Evolutionary conservation across 1,284 basidiomycete species (phyloP), one percentile per base, ranked within the genome.

Genomic region (Leccinum subrobustum): DNA sequence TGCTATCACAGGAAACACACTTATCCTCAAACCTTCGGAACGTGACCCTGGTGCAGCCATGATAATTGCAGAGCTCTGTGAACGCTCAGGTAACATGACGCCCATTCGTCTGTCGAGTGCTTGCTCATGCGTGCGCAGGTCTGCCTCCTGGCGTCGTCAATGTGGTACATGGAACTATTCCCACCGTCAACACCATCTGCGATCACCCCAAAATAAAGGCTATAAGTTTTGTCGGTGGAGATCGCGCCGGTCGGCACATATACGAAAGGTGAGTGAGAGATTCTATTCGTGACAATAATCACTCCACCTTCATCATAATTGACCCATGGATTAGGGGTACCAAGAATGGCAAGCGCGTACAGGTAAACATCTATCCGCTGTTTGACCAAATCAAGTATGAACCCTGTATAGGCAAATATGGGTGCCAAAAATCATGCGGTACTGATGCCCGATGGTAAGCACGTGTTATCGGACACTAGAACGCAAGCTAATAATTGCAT

Each of bases 401-500:
- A 54, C 51, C 35, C 1, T 51, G 6, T 44, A 37, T 73, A 88
- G 84, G 91, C 93, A 35, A 98, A 98, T 73, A 77, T 98, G 73
- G 96, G 96, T 31, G 96, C 96, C 42, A 99, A 99, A 81, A 99
- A 98, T 73, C 96, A 98, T 75, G 93, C 88, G 54, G 87, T 98
- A 54, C 76, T 98, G 66, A 95, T 98, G 92, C 93, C 95, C 29
- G 96, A 98, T 75, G 92, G 92, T 93, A 61, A 59, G 77, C 66
- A 14, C 33, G 44, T 42, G 37, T 56, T 16, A 42, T 29, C 42
- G 27, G 52, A 50, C 54, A 25, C n/a, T 62, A 18, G 7, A 52
- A 31, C 47, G 16, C 52, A 58, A n/a, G 60, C 11, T 56, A 51
- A 59, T 12, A n/a, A 27, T 48, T 48, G 47, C 56, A 6, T 29